phyloP scores from a whole-genome alignment of 2,329 filamentous ascomycete species.

The Arthroderma sp. region DNA sequence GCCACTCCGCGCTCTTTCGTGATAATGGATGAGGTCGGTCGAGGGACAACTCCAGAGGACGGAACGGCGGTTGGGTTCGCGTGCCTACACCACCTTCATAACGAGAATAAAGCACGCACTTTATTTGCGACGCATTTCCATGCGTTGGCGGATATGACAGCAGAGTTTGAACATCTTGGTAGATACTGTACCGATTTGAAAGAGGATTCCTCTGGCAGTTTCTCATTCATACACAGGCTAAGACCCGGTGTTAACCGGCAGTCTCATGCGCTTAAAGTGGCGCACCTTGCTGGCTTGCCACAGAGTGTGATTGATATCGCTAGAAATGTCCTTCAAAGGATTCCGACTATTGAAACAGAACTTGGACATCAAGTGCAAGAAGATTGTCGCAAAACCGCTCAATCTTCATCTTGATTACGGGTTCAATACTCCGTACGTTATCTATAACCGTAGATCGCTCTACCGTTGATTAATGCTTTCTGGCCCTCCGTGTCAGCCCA shows the following conservation, averaged over 20 bases:
- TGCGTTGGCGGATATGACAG: constrained; percentile 63
- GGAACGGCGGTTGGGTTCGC: constrained; percentile 84
- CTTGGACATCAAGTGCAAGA: neutral
- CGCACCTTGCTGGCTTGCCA: constrained; percentile 70
- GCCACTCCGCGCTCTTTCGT: constrained; percentile 79
- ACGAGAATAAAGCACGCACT: constrained; percentile 62
- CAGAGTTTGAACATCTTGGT: constrained; percentile 46
- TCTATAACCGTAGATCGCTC: neutral
- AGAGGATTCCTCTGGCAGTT: constrained; percentile 57
- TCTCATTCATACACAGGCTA: constrained; percentile 77
- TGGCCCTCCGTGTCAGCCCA: neutral
- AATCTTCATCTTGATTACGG: neutral
- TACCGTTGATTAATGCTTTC: neutral
- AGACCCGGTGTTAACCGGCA: constrained; percentile 69
- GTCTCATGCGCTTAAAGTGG: constrained; percentile 93
- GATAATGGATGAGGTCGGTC: constrained; percentile 96
- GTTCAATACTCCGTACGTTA: neutral
- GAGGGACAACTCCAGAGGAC: constrained; percentile 87
- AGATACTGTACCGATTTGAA: constrained; percentile 83
- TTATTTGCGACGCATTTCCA: constrained; percentile 97
- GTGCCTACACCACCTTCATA: constrained; percentile 69
- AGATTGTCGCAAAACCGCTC: neutral
- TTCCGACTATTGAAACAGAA: constrained; percentile 9
- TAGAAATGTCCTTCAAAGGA: constrained; percentile 40
- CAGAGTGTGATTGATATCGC: constrained; percentile 60